Conservation (phyloP, 495 filamentous ascomycete genomes). For the Tuber aestivum region DNA sequence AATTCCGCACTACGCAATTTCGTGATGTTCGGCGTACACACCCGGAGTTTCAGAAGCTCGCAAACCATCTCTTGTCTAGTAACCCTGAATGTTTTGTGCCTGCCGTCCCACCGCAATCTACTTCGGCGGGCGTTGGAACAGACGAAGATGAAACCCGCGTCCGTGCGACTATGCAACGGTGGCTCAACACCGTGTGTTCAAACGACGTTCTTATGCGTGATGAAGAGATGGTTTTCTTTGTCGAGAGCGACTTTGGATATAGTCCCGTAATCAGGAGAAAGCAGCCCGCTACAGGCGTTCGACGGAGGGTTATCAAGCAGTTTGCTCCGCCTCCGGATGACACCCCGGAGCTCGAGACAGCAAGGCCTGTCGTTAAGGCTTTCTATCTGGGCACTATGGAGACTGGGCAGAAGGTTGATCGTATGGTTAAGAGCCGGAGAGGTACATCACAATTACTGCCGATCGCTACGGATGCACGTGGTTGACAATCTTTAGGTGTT, state of each 20-base stretch:
- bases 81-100: slow-evolving; percentile 97
- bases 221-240: slow-evolving; percentile 93
- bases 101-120: slow-evolving; percentile 84
- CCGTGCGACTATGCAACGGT: slow-evolving; percentile 82
- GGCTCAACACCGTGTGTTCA: slow-evolving; percentile 85
- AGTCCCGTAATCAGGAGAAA: slow-evolving; percentile 91
- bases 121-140: slow-evolving; percentile 89
- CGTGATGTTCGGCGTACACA: slow-evolving; percentile 93
- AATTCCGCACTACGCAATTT: slow-evolving; percentile 95
- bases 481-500: slow-evolving; percentile 55
- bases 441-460: slow-evolving; percentile 51
- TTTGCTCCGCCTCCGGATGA: slow-evolving; percentile 97
- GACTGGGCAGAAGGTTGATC: slow-evolving; percentile 87
- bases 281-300: slow-evolving; percentile 93
- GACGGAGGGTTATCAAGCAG: slow-evolving; percentile 92
- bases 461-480: background rate
- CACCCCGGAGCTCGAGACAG: slow-evolving; percentile 85
- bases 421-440: slow-evolving; percentile 83
- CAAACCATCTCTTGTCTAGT: slow-evolving; percentile 86
- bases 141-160: slow-evolving; percentile 92
- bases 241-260: slow-evolving; percentile 97
- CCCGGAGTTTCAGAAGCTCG: slow-evolving; percentile 90
- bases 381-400: slow-evolving; percentile 97
- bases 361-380: slow-evolving; percentile 83
- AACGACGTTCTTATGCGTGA: slow-evolving; percentile 92